These are phyloP conservation scores for Pisolithus orientalis DNA, from an alignment of 768 basidiomycete species.

Conservation along the genomic window DNA sequence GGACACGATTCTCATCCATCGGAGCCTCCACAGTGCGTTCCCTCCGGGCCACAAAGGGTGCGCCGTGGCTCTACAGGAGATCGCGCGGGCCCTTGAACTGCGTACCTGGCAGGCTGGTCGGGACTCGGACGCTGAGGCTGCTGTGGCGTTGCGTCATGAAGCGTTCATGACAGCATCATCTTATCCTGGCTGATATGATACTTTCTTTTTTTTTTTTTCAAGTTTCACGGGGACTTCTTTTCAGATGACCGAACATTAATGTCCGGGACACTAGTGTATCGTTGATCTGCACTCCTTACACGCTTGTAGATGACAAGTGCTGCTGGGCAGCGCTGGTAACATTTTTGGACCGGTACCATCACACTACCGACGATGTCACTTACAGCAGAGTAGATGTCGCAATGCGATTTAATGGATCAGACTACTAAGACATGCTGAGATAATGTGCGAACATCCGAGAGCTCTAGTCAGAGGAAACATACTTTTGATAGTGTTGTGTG, in stretches of 20 bases:
- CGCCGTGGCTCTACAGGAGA: constrained; percentile 56
- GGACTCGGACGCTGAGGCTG: constrained; percentile 66
- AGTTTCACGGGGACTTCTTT: background rate
- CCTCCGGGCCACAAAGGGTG: constrained; percentile 61
- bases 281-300: background rate
- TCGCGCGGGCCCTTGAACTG: constrained; percentile 57
- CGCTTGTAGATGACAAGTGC: background rate
- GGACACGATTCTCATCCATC: constrained; percentile 73
- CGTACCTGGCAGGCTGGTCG: constrained; percentile 67
- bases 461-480: too few relatives aligned
- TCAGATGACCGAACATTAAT: background rate
- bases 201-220: background rate
- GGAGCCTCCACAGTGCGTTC: constrained; percentile 56
- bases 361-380: background rate
- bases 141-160: constrained; percentile 62
- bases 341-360: background rate
- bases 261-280: background rate
- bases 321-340: background rate
- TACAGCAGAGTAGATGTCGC: background rate
- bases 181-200: background rate
- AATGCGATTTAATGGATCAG: background rate
- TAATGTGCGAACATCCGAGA: too few relatives aligned
- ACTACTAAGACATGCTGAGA: too few relatives aligned
- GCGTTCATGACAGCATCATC: constrained; percentile 45
- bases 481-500: too few relatives aligned